Evolutionary conservation across 768 basidiomycete genomes (phyloP), one percentile per base, ranked within the genome.

Genomic region (Termitomyces sp.): DNA sequence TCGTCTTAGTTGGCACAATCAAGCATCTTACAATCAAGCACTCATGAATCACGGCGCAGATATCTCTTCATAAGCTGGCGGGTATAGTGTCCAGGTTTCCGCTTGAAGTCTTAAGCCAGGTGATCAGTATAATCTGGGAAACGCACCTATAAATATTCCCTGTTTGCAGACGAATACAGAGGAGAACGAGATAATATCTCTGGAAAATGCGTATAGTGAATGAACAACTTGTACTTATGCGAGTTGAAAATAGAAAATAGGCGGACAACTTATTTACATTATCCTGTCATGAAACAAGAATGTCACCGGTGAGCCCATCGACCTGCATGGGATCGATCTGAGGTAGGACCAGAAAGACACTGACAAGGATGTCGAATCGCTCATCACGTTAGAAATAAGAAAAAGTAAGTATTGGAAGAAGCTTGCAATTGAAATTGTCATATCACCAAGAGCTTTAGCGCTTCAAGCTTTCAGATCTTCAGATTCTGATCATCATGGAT

Each of bases 241-340:
- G 18, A 8, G 33, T 13, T 28, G 48, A 53, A 36, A 36, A 20
- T 12, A 30, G 48, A 53, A 36, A 36, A 20, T 12, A 30, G 6
- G 33, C 6, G 6, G 6, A 6, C 3, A 32, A 32, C 30, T 9
- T 32, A 32, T 1, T 9, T 58, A 88, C 88, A 88, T 83, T 82
- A 87, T 9, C 88, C 88, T 3, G 87, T 89, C 87, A 90, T 89
- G 69, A 88, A 88, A 66, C 85, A 88, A 88, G 66, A 82, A 90
- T 1, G 79, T 82, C 1, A 83, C 75, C 61, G 89, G 69, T 3
- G 84, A 86, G 3, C 75, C 73, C 0, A 81, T 79, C 0, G 80
- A 77, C 49, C n/a, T n/a, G n/a, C n/a, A n/a, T n/a, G n/a, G n/a
- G n/a, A n/a, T n/a, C n/a, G n/a, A n/a, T n/a, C n/a, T n/a, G 32